A percentile compares a stretch with the other conserved stretches of the same genome.
These are phyloP conservation scores for Exophiala phaeomuriformis DNA, from an alignment of 2,329 filamentous ascomycete genomes.

Conservation along the genomic window DNA sequence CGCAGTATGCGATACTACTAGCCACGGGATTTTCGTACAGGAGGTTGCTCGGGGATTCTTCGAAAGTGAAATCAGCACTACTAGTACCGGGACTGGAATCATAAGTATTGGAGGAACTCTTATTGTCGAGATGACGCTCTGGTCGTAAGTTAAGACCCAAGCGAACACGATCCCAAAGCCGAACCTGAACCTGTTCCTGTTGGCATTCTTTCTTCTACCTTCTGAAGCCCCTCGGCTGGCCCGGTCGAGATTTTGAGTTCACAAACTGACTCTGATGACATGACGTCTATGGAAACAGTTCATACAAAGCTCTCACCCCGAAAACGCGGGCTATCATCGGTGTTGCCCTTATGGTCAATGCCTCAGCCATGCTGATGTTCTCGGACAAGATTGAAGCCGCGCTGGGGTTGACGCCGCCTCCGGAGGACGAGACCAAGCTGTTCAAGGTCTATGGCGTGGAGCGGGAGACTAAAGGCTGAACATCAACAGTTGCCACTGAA, in stretches of 20 bases:
- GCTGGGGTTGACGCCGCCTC: constrained; percentile 19
- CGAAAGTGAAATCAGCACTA: too few relatives aligned
- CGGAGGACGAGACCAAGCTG: constrained; percentile 14
- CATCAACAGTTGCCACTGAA: too few relatives aligned
- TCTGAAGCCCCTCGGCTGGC: too few relatives aligned
- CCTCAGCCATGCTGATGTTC: constrained; percentile 23
- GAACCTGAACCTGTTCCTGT: too few relatives aligned
- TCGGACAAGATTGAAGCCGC: constrained; percentile 26
- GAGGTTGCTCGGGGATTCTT: too few relatives aligned
- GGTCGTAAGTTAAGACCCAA: constrained; percentile 17
- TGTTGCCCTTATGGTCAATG: constrained; percentile 25
- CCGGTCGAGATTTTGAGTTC: not conserved
- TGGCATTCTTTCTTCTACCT: too few relatives aligned
- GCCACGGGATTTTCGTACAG: too few relatives aligned
- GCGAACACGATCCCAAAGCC: too few relatives aligned
- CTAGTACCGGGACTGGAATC: too few relatives aligned
- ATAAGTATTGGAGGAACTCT: not conserved
- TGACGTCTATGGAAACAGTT: constrained; percentile 10
- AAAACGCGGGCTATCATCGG: constrained; percentile 25
- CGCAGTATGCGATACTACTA: too few relatives aligned
- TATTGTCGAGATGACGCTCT: constrained; percentile 17
- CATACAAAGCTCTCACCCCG: constrained; percentile 24
- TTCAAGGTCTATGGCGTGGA: constrained; percentile 17
- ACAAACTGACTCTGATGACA: too few relatives aligned
- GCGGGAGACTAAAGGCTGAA: constrained; percentile 14